Base-by-base conservation (phyloP, 179 eudicot genomes). In the Sideroxylon spinosum region DNA sequence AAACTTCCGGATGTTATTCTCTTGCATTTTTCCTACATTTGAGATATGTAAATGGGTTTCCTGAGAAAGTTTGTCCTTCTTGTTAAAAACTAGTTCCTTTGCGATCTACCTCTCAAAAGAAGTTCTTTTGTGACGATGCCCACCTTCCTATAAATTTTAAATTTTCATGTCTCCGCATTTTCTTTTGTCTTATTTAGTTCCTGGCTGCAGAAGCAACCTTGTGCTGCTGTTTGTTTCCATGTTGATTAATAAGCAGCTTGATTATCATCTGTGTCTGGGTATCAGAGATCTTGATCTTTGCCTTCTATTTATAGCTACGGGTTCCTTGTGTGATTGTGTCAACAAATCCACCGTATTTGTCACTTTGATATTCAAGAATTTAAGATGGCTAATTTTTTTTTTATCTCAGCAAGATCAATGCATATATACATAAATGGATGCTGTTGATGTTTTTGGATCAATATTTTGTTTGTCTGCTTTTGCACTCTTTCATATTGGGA, bases 101-200 rank as follows among this genome's bases (percentile, higher is more conserved):
- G 3, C 5, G 4, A 3, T 37, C 44, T 37, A 37, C 44, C 44
- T 37, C 44, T 37, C 44, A 37, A 52, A 52, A 76, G 12, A 12
- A 20, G 3, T 11, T 25, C 17, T 23, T 64, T 76, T 14, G 19
- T 49, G 61, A 50, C 53, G 29, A 23, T 63, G 17, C 14, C 77
- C 13, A 32, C 10, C 4, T 1, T 55, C 50, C 29, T 44, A 16
- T 75, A 26, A 63, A 64, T 25, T 63, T 66, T 76, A 2, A 48
- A 76, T 32, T 75, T 75, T 50, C 46, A 46, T 63, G 16, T 50
- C 49, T 61, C 29, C 56, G 22, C 6, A 13, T 61, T 75, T 52
- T 1, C 56, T 52, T 52, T 52, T 75, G 14, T 64, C 28, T 6
- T 12, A 25, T 37, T 74, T 61, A 37, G 75, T 74, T 62, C 61